Percentiles rank a stretch among this genome's conserved stretches.
These are phyloP conservation scores for Scenedesmus sp. DNA, from an alignment of 163 green algal species.

Conservation along the genomic window DNA sequence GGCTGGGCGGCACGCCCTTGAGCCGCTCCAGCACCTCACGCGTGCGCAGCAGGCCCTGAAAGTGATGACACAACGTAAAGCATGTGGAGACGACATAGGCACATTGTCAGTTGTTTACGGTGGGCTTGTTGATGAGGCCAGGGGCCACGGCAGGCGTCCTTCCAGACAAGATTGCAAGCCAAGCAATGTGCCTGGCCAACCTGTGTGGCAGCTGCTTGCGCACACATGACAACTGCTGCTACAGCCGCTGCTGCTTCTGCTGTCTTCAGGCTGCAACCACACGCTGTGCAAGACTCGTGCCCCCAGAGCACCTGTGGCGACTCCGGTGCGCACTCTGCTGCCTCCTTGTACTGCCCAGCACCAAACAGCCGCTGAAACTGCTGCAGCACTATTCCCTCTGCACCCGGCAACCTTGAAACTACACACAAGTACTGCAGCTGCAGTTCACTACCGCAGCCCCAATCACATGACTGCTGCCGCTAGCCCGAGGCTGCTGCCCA, in stretches of 20 bases:
- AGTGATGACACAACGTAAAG: background rate
- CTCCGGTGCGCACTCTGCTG: slow-evolving; percentile 93
- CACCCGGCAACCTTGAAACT: background rate
- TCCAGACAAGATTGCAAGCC: no score
- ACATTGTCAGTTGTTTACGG: no score
- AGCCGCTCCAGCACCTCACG: slow-evolving; percentile 92
- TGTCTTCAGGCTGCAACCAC: background rate
- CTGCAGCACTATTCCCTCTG: slow-evolving; percentile 88
- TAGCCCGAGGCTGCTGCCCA: background rate
- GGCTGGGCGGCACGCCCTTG: slow-evolving; percentile 84
- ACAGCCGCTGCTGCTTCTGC: background rate
- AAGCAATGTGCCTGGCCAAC: no score
- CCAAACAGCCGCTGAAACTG: slow-evolving; percentile 95
- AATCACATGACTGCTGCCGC: background rate
- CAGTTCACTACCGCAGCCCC: background rate
- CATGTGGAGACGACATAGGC: no score
- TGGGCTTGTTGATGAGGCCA: background rate
- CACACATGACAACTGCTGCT: background rate
- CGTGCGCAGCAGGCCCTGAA: slow-evolving; percentile 90
- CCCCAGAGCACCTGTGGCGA: slow-evolving; percentile 80
- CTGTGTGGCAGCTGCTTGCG: no score
- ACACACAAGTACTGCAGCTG: background rate
- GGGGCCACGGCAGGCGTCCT: background rate
- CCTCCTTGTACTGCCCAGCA: slow-evolving; percentile 94
- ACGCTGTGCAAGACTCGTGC: background rate